Percentiles rank a stretch among this genome's conserved stretches.
These are phyloP conservation scores for Nemania abortiva DNA, from an alignment of 2,329 filamentous ascomycete species.

Conservation along the genomic window DNA sequence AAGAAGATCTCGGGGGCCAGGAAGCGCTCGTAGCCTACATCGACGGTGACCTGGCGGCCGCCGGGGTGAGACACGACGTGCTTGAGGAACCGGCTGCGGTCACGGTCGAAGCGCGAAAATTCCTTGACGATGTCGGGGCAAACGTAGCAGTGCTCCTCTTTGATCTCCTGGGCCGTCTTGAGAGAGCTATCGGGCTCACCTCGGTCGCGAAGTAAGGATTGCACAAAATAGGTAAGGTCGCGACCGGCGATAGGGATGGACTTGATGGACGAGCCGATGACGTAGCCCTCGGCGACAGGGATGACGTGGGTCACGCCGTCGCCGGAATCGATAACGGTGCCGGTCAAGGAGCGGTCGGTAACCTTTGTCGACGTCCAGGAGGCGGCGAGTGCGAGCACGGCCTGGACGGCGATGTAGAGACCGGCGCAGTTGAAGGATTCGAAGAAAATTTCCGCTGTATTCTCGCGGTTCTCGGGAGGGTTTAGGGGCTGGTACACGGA, in stretches of 20 bases:
- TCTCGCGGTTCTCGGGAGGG: slow-evolving; percentile 98
- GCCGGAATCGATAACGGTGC: slow-evolving; percentile 98
- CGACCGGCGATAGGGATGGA: slow-evolving; percentile 97
- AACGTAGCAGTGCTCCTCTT: slow-evolving; percentile 99
- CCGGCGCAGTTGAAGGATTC: slow-evolving; percentile 99
- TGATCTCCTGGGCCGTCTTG: slow-evolving; percentile 97
- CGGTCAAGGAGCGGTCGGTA: slow-evolving; percentile 92
- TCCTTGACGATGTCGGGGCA: slow-evolving; percentile 99
- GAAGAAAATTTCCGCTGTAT: slow-evolving; percentile 99
- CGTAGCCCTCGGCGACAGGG: slow-evolving; percentile 97
- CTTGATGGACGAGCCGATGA: slow-evolving; percentile 99
- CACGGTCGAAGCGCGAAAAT: slow-evolving; percentile 92
- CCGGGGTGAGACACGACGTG: slow-evolving; percentile 89
- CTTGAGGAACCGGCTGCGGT: slow-evolving; percentile 90
- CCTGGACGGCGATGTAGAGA: slow-evolving; percentile 98
- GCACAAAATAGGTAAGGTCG: slow-evolving; percentile 99
- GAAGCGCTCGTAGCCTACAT: slow-evolving; percentile 98
- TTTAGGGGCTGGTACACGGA: slow-evolving; percentile 79
- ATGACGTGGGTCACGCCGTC: slow-evolving; percentile 99
- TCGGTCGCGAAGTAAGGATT: slow-evolving; percentile 93
- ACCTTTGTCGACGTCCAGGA: slow-evolving; percentile 99
- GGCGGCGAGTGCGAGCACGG: slow-evolving; percentile 93
- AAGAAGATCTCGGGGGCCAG: slow-evolving; percentile 99
- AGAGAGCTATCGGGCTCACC: slow-evolving; percentile 96
- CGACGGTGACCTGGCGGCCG: slow-evolving; percentile 85